Percentiles rank a stretch among this genome's conserved stretches.
phyloP scores from a whole-genome alignment of 768 basidiomycete genomes.

The Lactarius vividus region DNA sequence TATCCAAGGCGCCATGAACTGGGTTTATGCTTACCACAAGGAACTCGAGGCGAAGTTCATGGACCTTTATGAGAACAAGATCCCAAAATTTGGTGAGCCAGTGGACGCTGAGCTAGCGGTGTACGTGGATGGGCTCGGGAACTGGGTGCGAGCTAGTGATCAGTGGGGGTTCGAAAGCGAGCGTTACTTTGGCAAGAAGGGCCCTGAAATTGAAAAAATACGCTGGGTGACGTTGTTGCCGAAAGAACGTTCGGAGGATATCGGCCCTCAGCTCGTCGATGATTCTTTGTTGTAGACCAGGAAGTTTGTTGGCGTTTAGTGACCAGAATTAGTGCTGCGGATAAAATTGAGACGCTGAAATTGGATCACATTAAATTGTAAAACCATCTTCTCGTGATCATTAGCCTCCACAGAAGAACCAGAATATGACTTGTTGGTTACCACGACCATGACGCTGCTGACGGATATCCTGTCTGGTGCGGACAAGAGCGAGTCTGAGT shows the following conservation, averaged over 20 bases:
- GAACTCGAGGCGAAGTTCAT: constrained; percentile 35
- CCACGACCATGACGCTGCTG: too few species aligned
- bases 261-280: constrained; percentile 26
- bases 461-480: too few species aligned
- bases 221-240: constrained; percentile 27
- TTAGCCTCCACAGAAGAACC: too few species aligned
- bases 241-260: constrained; percentile 22
- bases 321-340: background rate
- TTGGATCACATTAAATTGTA: background rate
- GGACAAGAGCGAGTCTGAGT: too few species aligned
- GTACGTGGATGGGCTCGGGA: constrained; percentile 44
- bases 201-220: constrained; percentile 23
- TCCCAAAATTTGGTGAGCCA: constrained; percentile 40
- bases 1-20: constrained; percentile 37
- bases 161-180: constrained; percentile 44
- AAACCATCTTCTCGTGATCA: background rate
- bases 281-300: constrained; percentile 18
- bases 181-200: constrained; percentile 28
- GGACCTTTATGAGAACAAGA: constrained; percentile 30
- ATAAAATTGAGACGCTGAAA: too few species aligned
- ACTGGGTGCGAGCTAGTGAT: constrained; percentile 44
- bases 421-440: too few species aligned
- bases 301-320: background rate
- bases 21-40: constrained; percentile 35
- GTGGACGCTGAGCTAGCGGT: constrained; percentile 38